Evolutionary conservation across 1,139 yeast genomes (phyloP), one percentile per base, ranked within the genome.

Genomic region (Saccharomycopsis hybrid): DNA sequence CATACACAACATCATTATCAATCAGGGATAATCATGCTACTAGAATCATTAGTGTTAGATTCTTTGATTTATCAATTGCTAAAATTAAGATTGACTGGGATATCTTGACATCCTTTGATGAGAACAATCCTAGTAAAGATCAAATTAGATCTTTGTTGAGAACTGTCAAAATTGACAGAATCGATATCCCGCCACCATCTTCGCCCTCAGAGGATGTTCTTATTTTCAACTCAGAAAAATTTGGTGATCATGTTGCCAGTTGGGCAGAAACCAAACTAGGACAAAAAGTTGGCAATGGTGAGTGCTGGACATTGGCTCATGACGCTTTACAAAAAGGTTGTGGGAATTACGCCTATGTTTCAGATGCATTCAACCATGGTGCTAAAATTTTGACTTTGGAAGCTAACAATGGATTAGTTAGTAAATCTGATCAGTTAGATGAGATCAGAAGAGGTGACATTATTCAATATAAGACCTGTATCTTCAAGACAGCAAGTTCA

Each of bases 271-370:
- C 73, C 41, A 71, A 72, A 43, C 59, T 67, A 44, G 85, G 84
- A 1, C 69, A 70, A 44, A 71, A 70, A 50, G 85, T 84, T 5
- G 87, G 86, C 1, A 65, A 76, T 48, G 92, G 92, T 7, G 90
- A 84, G 60, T 84, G 92, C 64, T 84, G 90, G 90, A 85, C 85
- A 41, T 70, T 84, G 53, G 90, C 88, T 1, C 73, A 74, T 48
- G 78, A 79, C 49, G 87, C 88, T 0, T 67, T 83, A 39, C 66
- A 68, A 46, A 73, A 76, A 52, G 80, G 82, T 0, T 78, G 85
- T 57, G 82, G 82, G 0, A 78, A 76, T 27, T 76, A 74, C 58
- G 88, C 88, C 0, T 73, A 82, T 66, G 73, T 75, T 1, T 74
- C 84, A 8, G 70, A 71, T 27, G 79, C 79, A 29, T 62, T 65